phyloP scores from a whole-genome alignment of 192 early-diverging fungal species.

The Coemansia sp. region DNA sequence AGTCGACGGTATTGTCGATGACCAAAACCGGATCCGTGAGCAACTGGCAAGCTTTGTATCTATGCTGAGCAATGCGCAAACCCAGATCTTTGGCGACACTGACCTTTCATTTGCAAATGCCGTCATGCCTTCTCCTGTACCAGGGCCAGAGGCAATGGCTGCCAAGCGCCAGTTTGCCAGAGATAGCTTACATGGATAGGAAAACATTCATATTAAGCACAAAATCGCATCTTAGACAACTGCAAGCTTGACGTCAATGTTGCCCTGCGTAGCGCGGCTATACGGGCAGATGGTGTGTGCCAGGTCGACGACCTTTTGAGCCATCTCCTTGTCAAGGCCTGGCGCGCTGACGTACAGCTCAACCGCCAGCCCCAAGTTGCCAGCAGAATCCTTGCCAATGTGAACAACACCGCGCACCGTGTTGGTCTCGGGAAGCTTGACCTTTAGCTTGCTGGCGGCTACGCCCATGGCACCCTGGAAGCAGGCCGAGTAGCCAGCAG shows the following conservation, averaged over 20 bases:
- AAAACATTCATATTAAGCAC: too few relatives aligned
- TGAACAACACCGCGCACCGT: slow-evolving; percentile 51
- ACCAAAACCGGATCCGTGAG: slow-evolving; percentile 27
- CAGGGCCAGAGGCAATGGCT: neutral
- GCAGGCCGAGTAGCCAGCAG: slow-evolving; percentile 58
- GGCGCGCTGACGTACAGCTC: slow-evolving; percentile 53
- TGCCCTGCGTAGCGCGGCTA: slow-evolving; percentile 52
- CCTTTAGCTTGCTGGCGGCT: slow-evolving; percentile 45
- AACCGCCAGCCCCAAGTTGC: slow-evolving; percentile 53
- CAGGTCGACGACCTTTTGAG: slow-evolving; percentile 48
- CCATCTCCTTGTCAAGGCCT: slow-evolving; percentile 45
- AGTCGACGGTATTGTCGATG: slow-evolving; percentile 26
- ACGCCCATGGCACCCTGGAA: slow-evolving; percentile 59
- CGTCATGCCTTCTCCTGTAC: neutral
- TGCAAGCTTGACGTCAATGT: slow-evolving; percentile 55
- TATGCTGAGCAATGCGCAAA: slow-evolving; percentile 39
- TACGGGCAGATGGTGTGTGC: slow-evolving; percentile 60
- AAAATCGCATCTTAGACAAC: slow-evolving; percentile 25
- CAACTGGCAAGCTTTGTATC: slow-evolving; percentile 42
- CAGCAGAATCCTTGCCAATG: slow-evolving; percentile 54
- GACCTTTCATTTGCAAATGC: neutral
- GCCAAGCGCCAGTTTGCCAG: neutral
- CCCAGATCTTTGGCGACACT: slow-evolving; percentile 26
- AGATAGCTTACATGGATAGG: neutral
- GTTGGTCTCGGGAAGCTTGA: slow-evolving; percentile 47